Evolutionary conservation across 2,329 filamentous ascomycete genomes (phyloP).

Genomic region (Cladosporium sp.): DNA sequence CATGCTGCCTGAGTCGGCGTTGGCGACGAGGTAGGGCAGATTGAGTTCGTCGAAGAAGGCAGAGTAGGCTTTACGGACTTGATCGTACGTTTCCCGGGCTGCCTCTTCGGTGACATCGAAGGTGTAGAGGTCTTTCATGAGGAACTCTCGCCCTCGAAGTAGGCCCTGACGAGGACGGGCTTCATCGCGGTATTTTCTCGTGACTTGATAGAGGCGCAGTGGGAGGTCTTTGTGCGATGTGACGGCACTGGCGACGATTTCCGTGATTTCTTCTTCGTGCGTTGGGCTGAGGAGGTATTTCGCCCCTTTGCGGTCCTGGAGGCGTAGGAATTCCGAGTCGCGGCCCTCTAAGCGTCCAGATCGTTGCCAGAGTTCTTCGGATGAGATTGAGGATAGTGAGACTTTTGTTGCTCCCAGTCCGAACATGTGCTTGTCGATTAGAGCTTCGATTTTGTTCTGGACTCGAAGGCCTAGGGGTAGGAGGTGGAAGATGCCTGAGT

Average conservation of each 20-base stretch:
- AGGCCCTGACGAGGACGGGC: conserved; percentile 81
- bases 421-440: conserved; percentile 88
- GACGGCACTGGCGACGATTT: conserved; percentile 65
- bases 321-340: conserved; percentile 63
- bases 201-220: conserved; percentile 83
- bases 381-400: conserved; percentile 78
- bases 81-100: conserved; percentile 75
- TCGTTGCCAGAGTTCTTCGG: conserved; percentile 74
- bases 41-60: conserved; percentile 77
- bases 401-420: conserved; percentile 70
- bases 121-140: conserved; percentile 98
- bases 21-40: conserved; percentile 76
- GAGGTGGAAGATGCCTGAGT: conserved; percentile 88
- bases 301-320: conserved; percentile 71
- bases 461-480: conserved; percentile 82
- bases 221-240: conserved; percentile 84
- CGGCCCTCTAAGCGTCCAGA: conserved; percentile 68
- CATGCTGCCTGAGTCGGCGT: conserved; percentile 94
- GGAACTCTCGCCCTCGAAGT: conserved; percentile 80
- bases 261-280: conserved; percentile 94
- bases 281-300: conserved; percentile 81
- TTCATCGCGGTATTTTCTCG: conserved; percentile 93
- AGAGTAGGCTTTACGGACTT: conserved; percentile 69
- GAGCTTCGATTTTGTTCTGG: conserved; percentile 76
- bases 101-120: conserved; percentile 67